Conservation (phyloP, 768 basidiomycete species). For the Lactarius vividus region DNA sequence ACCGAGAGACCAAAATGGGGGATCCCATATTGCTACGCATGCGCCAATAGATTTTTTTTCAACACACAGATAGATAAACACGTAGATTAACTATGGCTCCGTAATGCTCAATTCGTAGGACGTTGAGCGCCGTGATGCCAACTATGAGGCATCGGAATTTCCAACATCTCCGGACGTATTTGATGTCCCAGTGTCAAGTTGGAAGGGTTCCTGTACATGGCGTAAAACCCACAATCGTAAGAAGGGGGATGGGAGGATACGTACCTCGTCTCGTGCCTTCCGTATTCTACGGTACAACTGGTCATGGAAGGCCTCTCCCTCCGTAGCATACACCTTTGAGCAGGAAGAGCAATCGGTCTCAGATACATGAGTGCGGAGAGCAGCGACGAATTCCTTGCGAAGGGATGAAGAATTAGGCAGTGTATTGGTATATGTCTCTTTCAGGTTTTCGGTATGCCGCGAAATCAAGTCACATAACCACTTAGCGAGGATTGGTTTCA, state of each 20-base stretch:
- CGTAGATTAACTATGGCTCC: too few species aligned
- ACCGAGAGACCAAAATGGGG: too few species aligned
- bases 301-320: not conserved
- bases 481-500: not conserved
- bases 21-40: too few species aligned
- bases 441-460: not conserved
- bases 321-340: not conserved
- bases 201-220: not conserved
- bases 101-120: too few species aligned
- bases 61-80: too few species aligned
- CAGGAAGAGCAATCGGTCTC: not conserved
- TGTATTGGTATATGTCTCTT: not conserved
- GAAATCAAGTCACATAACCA: conserved; percentile 2
- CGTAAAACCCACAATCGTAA: not conserved
- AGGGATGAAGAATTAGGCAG: not conserved
- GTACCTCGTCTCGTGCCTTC: not conserved
- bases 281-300: not conserved
- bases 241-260: not conserved
- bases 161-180: not conserved
- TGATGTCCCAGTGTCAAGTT: too few species aligned
- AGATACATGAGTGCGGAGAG: not conserved
- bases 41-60: too few species aligned
- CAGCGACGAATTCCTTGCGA: not conserved
- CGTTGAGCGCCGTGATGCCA: not conserved
- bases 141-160: not conserved